A percentile compares a stretch with the other conserved stretches of the same genome.
phyloP scores from a whole-genome alignment of 176 grass and related monocot species.

The Aegilops speltoides region DNA sequence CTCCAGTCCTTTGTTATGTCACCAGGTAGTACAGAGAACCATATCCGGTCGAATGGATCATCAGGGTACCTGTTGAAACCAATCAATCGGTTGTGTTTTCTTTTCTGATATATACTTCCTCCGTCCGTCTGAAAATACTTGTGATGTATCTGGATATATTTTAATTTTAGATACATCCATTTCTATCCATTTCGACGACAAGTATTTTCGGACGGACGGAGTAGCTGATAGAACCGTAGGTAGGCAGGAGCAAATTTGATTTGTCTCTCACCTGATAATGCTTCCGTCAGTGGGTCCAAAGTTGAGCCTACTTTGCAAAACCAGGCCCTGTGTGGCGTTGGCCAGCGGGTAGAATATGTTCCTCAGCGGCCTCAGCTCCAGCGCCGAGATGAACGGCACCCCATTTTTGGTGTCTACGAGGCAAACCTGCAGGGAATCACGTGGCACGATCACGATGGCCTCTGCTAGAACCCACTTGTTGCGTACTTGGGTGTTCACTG shows the following conservation, averaged over 20 bases:
- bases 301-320: slow-evolving; percentile 13
- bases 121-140: too few relatives aligned
- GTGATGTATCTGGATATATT: too few relatives aligned
- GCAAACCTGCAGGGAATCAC: slow-evolving; percentile 42
- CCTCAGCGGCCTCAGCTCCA: slow-evolving; percentile 53
- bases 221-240: too few relatives aligned
- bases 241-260: too few relatives aligned
- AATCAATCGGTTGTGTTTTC: too few relatives aligned
- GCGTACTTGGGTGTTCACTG: too few relatives aligned
- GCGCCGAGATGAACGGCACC: slow-evolving; percentile 57
- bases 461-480: not conserved
- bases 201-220: too few relatives aligned
- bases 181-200: too few relatives aligned
- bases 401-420: slow-evolving; percentile 43
- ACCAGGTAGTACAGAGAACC: not conserved
- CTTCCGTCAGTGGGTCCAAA: slow-evolving; percentile 3
- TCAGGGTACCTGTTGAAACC: slow-evolving; percentile 41
- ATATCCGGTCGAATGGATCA: slow-evolving; percentile 33
- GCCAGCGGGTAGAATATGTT: not conserved
- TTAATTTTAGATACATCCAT: too few relatives aligned
- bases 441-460: slow-evolving; percentile 8
- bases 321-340: slow-evolving; percentile 29
- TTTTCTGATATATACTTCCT: too few relatives aligned
- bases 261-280: too few relatives aligned
- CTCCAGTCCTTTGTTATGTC: not conserved